Percentiles rank a stretch among this genome's conserved stretches.
phyloP scores from a whole-genome alignment of 148 eudicot species.

The Pouteria glomerata region DNA sequence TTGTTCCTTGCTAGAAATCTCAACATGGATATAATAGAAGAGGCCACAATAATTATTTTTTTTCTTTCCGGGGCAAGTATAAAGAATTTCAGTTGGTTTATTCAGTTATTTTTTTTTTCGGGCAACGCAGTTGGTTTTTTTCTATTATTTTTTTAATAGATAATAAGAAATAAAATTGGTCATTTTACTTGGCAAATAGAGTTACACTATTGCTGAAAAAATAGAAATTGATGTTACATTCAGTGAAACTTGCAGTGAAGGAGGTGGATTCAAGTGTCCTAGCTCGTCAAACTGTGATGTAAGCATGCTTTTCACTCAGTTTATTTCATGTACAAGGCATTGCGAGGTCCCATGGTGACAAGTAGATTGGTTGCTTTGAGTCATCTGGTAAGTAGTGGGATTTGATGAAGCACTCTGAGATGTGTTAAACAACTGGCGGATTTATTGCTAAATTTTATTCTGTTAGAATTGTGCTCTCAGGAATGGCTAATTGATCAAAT shows the following conservation, averaged over 20 bases:
- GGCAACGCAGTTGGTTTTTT: too few relatives aligned
- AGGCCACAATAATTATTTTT: too few relatives aligned
- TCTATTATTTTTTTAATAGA: too few relatives aligned
- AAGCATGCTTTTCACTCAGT: not conserved
- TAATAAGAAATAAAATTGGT: too few relatives aligned
- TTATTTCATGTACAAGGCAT: constrained; percentile 10
- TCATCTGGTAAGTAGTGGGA: constrained; percentile 16
- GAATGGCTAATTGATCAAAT: not conserved
- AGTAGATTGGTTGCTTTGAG: constrained; percentile 17
- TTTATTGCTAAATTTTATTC: not conserved
- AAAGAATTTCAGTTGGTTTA: too few relatives aligned
- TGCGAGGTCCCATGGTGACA: constrained; percentile 33
- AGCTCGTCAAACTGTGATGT: constrained; percentile 13
- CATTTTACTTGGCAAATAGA: constrained; percentile 6
- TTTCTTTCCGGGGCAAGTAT: too few relatives aligned
- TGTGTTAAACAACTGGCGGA: constrained; percentile 15
- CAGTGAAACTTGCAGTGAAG: constrained; percentile 8
- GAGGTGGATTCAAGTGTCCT: constrained; percentile 7
- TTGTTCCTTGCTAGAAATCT: too few relatives aligned
- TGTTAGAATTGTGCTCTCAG: too few relatives aligned
- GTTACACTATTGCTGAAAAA: constrained; percentile 1
- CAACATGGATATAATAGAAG: too few relatives aligned
- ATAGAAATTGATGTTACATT: not conserved
- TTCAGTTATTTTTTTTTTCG: too few relatives aligned
- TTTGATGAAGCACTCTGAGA: constrained; percentile 39